phyloP scores from a whole-genome alignment of 805 yeast species.

The Wickerhamiella shivajii region DNA sequence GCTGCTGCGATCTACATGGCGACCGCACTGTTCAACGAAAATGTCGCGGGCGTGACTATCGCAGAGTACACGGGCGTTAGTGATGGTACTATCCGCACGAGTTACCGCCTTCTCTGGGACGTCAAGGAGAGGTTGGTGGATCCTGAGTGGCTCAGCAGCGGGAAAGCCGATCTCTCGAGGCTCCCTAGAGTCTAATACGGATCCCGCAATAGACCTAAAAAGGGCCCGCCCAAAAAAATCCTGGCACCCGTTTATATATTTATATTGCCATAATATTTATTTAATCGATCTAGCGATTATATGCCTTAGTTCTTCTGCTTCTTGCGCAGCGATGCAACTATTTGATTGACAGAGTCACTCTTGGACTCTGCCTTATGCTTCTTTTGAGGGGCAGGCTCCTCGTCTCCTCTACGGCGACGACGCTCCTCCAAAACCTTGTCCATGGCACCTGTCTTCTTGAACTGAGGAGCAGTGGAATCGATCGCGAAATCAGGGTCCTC shows the following conservation, averaged over 20 bases:
- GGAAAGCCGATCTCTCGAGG: conserved; percentile 42
- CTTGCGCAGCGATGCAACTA: no score
- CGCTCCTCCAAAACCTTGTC: conserved; percentile 66
- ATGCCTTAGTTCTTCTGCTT: no score
- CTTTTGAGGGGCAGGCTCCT: conserved; percentile 3
- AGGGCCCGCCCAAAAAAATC: no score
- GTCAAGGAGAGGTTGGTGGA: conserved; percentile 61
- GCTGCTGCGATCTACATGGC: conserved; percentile 96
- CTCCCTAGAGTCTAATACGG: conserved; percentile 24
- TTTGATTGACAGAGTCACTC: no score
- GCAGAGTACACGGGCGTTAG: conserved; percentile 91
- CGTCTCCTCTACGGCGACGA: conserved; percentile 19
- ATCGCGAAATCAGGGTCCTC: conserved; percentile 84
- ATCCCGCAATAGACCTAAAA: no score
- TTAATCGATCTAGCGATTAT: no score
- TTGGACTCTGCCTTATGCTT: not conserved
- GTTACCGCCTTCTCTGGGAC: conserved; percentile 68
- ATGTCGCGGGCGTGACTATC: conserved; percentile 60
- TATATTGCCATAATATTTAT: no score
- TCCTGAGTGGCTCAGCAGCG: conserved; percentile 58
- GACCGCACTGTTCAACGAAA: conserved; percentile 69
- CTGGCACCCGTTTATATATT: no score
- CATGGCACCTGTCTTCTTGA: conserved; percentile 78
- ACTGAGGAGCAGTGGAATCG: conserved; percentile 87
- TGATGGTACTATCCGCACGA: conserved; percentile 92